Base-by-base conservation (phyloP, 768 basidiomycete genomes). In the Panus rudis region DNA sequence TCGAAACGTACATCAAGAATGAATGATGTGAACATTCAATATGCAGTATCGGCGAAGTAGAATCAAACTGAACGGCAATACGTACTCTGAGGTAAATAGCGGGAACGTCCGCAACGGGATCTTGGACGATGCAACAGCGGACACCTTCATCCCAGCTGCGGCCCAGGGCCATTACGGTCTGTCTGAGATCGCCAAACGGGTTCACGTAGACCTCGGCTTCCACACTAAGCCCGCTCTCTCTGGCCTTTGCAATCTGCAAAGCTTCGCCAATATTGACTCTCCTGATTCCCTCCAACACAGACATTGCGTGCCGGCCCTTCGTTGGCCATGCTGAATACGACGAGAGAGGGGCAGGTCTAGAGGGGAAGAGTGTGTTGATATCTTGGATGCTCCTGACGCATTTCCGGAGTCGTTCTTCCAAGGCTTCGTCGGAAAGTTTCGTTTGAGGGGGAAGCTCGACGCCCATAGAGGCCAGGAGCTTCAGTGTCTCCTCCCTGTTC, bases 51-150 rank as follows among this genome's bases (percentile, higher is more conserved):
- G n/a, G n/a, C n/a, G n/a, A n/a, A n/a, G n/a, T n/a, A n/a, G n/a
- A n/a, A n/a, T n/a, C n/a, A n/a, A n/a, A n/a, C n/a, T n/a, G n/a
- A 3, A 25, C 12, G 4, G 2, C 12, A n/a, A 10, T 6, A 33
- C 52, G 6, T 20, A 51, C 53, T 24, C 53, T 34, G 10, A 54
- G 38, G 20, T 49, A 48, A 16, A 51, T 49, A 0, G 49, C 47
- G 12, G 33, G 43, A 23, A 34, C 24, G 8, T 47, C 45, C 8
- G 33, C n/a, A 2, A 28, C 45, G 2, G 41, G 44, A 27, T 53
- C 52, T 28, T 53, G 45, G 14, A 53, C 12, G 16, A 47, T 34
- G 17, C 41, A 40, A 30, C 35, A 37, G 7, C 14, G 41, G 7
- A 4, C 14, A 5, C 52, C 52, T 13, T 27, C 12, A 16, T 53